These are phyloP conservation scores for Aspergillus proliferans DNA, from an alignment of 2,329 filamentous ascomycete genomes.

Conservation along the genomic window DNA sequence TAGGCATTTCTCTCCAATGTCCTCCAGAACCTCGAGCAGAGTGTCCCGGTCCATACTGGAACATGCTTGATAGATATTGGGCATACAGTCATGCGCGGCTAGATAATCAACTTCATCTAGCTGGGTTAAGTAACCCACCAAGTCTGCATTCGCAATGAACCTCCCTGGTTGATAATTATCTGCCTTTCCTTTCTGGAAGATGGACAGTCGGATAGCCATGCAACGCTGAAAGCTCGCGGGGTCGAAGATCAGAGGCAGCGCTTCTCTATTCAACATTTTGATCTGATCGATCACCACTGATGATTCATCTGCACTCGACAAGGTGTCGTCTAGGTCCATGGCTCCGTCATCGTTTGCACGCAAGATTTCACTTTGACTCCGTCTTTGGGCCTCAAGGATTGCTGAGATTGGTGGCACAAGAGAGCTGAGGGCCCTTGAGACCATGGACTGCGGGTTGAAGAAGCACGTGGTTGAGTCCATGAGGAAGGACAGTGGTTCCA, in stretches of 20 bases:
- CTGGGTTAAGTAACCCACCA: constrained; percentile 32
- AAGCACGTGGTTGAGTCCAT: constrained; percentile 17
- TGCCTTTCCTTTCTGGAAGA: constrained; percentile 18
- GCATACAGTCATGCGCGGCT: constrained; percentile 25
- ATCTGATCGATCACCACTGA: constrained; percentile 16
- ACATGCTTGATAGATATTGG: constrained; percentile 24
- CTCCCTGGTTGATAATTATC: constrained; percentile 1
- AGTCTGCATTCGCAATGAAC: constrained; percentile 1
- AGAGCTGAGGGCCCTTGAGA: constrained; percentile 18
- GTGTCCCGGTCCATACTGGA: constrained; percentile 28
- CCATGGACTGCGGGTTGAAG: constrained; percentile 10
- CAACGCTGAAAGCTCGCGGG: constrained; percentile 30
- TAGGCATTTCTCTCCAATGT: constrained; percentile 45
- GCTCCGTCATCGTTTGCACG: constrained; percentile 18
- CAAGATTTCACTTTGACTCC: constrained; percentile 12
- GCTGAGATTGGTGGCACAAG: constrained; percentile 24
- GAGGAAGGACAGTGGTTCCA: constrained; percentile 31
- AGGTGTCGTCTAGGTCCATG: constrained; percentile 41
- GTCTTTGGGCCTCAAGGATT: constrained; percentile 26
- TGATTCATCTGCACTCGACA: constrained; percentile 21
- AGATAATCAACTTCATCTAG: constrained; percentile 35
- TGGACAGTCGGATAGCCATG: constrained; percentile 29
- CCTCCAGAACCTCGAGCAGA: constrained; percentile 41
- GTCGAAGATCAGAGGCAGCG: constrained; percentile 26
- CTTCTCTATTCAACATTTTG: constrained; percentile 26